Evolutionary conservation across 495 filamentous ascomycete species (phyloP).

Genomic region (Platismatia glauca): DNA sequence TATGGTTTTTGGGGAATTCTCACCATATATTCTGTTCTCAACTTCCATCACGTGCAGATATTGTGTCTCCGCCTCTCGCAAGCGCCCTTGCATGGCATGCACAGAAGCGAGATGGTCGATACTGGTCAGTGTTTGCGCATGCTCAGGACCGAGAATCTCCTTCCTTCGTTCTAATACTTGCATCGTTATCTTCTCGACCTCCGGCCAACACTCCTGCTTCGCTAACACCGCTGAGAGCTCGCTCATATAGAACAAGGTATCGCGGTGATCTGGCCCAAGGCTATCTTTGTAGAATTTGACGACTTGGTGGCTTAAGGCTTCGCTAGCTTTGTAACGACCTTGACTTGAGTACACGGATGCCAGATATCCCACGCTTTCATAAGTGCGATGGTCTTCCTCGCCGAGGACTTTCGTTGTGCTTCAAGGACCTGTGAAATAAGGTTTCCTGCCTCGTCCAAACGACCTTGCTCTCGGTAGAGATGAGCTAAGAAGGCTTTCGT

Average conservation of each 20-base stretch:
- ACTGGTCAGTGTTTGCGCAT: background rate
- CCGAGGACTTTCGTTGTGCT: background rate
- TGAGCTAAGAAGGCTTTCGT: background rate
- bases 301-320: background rate
- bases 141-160: background rate
- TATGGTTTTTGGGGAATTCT: background rate
- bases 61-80: background rate
- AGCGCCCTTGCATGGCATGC: background rate
- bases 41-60: background rate
- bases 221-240: background rate
- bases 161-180: constrained; percentile 2
- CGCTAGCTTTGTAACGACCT: background rate
- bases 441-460: constrained; percentile 1
- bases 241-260: background rate
- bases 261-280: background rate
- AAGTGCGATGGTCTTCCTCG: background rate
- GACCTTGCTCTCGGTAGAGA: background rate
- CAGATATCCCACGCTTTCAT: background rate
- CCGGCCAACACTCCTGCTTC: background rate
- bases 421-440: constrained; percentile 3
- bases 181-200: constrained; percentile 1
- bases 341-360: background rate
- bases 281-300: background rate
- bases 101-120: background rate
- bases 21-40: background rate